Conservation (phyloP, 768 basidiomycete species). For the Scleroderma bovista region DNA sequence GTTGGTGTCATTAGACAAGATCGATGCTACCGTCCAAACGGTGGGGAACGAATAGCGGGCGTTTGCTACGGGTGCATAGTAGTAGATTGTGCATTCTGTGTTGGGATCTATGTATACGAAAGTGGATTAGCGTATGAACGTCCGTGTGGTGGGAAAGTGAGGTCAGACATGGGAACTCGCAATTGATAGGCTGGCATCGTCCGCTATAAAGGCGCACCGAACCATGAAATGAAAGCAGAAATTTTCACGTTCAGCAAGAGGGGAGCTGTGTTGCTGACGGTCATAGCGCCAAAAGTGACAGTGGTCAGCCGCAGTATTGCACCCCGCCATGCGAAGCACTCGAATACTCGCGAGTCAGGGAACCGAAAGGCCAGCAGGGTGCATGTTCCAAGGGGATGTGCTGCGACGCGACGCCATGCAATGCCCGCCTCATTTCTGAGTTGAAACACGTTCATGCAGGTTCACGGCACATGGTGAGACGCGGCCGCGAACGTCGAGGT, state of each 20-base stretch:
- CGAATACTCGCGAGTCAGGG: no score
- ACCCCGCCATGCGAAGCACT: no score
- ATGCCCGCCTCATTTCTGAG: not conserved
- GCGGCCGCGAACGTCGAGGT: not conserved
- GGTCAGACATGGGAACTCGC: not conserved
- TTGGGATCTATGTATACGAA: constrained; percentile 23
- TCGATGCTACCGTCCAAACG: constrained; percentile 39
- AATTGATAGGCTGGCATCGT: not conserved
- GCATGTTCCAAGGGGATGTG: no score
- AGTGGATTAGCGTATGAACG: not conserved
- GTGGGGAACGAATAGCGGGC: constrained; percentile 37
- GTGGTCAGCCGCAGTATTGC: no score
- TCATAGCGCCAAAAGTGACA: no score
- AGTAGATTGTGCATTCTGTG: constrained; percentile 40
- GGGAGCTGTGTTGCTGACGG: no score
- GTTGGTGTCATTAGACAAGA: constrained; percentile 38
- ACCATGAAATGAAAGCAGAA: not conserved
- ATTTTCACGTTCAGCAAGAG: not conserved
- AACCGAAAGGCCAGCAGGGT: no score
- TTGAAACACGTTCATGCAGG: not conserved
- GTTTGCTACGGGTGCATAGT: constrained; percentile 31
- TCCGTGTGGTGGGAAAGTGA: not conserved
- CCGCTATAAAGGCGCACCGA: not conserved
- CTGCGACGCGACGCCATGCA: no score
- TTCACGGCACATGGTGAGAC: not conserved